Evolutionary conservation across 2,329 filamentous ascomycete genomes (phyloP).

Genomic region (Fusarium avenaceum): DNA sequence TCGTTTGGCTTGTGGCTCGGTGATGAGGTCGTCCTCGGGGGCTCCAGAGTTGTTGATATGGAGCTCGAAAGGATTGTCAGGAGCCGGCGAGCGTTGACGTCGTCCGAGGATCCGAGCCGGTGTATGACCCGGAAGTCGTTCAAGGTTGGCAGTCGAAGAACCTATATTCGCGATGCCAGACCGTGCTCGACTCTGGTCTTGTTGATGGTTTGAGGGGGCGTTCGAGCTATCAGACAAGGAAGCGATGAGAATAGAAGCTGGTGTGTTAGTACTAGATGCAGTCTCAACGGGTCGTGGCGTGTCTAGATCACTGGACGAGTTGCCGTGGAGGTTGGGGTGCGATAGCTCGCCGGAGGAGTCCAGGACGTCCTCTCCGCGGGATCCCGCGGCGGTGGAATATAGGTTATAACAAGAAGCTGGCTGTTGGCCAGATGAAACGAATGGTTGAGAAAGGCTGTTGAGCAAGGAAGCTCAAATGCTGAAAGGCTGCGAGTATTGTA

Average conservation of each 20-base stretch:
- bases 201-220: constrained; percentile 44
- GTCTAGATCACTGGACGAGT: constrained; percentile 74
- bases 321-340: constrained; percentile 51
- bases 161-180: constrained; percentile 58
- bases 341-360: constrained; percentile 55
- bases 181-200: constrained; percentile 47
- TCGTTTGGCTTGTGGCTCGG: constrained; percentile 55
- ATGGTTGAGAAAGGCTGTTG: constrained; percentile 31
- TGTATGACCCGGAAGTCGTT: constrained; percentile 46
- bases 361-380: constrained; percentile 60
- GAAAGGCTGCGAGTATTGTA: constrained; percentile 10
- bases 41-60: constrained; percentile 47
- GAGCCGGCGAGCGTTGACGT: constrained; percentile 63
- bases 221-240: constrained; percentile 19
- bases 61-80: constrained; percentile 53
- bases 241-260: constrained; percentile 54
- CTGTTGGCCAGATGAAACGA: constrained; percentile 38
- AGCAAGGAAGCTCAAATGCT: constrained; percentile 4
- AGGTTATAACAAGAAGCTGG: constrained; percentile 42
- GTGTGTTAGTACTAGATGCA: constrained; percentile 62
- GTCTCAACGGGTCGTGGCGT: constrained; percentile 66
- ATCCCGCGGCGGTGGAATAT: constrained; percentile 54
- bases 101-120: constrained; percentile 65
- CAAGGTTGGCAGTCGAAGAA: constrained; percentile 52
- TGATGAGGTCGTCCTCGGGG: constrained; percentile 33